These are phyloP conservation scores for Tolypocladium tropicale DNA, from an alignment of 2,329 filamentous ascomycete genomes.

Conservation along the genomic window DNA sequence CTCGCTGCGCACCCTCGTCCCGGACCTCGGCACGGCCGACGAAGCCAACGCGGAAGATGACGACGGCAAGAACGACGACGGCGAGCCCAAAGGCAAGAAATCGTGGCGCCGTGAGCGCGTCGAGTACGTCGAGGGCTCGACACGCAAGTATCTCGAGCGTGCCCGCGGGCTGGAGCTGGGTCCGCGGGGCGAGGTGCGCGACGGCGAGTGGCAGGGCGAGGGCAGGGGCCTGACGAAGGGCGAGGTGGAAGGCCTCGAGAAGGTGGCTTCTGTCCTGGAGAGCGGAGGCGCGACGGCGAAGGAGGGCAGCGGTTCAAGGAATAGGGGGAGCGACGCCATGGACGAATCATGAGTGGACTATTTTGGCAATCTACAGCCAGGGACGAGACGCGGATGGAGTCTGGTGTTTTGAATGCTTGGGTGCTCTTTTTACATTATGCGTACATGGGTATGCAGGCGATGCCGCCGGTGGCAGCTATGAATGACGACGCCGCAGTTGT, in stretches of 20 bases:
- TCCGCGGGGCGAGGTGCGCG: constrained; percentile 48
- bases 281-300: not conserved
- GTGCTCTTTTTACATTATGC: too few species aligned
- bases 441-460: too few species aligned
- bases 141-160: constrained; percentile 64
- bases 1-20: constrained; percentile 53
- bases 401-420: too few species aligned
- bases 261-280: constrained; percentile 34
- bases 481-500: too few species aligned
- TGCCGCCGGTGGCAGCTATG: not conserved
- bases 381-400: not conserved
- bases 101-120: constrained; percentile 61
- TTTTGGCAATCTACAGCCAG: not conserved
- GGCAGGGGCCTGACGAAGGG: constrained; percentile 37
- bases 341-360: not conserved
- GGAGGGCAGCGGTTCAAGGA: not conserved
- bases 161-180: constrained; percentile 57
- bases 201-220: constrained; percentile 53
- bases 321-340: constrained; percentile 5
- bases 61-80: constrained; percentile 18
- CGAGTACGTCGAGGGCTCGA: constrained; percentile 75
- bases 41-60: constrained; percentile 19
- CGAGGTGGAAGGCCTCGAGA: constrained; percentile 49
- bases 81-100: constrained; percentile 23
- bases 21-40: constrained; percentile 38